A percentile compares a stretch with the other conserved stretches of the same genome.
Conservation (phyloP, 495 filamentous ascomycete species). For the Chaetomium cochliodes region DNA sequence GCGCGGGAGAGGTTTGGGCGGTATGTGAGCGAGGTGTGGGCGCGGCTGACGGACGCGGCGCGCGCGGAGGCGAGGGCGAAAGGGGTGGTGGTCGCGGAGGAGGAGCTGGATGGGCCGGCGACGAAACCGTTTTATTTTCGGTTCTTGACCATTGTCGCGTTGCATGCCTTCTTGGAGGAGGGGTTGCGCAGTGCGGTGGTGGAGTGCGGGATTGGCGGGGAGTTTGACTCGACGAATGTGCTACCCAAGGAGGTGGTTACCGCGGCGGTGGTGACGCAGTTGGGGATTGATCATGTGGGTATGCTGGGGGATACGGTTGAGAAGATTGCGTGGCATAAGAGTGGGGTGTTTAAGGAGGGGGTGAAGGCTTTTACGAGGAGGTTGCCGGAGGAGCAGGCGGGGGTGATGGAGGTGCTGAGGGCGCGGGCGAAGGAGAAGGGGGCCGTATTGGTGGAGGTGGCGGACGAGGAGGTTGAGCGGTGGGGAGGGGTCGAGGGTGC, state of each 20-base stretch:
- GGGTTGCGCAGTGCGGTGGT: conserved; percentile 45
- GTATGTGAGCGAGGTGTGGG: conserved; percentile 70
- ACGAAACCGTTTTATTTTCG: conserved; percentile 60
- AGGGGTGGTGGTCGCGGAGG: conserved; percentile 23
- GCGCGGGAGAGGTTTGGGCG: conserved; percentile 51
- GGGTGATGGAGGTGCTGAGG: conserved; percentile 42
- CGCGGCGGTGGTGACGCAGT: conserved; percentile 44
- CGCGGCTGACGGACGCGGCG: conserved; percentile 46
- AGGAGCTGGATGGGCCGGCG: conserved; percentile 31
- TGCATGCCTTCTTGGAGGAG: conserved; percentile 45
- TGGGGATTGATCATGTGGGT: conserved; percentile 52
- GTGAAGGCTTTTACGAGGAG: conserved; percentile 42
- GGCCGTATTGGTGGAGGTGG: conserved; percentile 34
- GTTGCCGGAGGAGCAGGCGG: conserved; percentile 22
- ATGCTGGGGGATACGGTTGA: conserved; percentile 50
- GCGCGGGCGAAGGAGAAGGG: conserved; percentile 42
- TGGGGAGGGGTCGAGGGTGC: conserved; percentile 39
- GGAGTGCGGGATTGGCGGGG: conserved; percentile 53
- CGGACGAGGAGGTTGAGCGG: conserved; percentile 36
- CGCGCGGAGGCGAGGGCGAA: conserved; percentile 22
- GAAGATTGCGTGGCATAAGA: conserved; percentile 56
- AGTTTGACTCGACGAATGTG: conserved; percentile 53
- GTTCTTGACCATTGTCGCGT: conserved; percentile 49
- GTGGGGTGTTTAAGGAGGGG: conserved; percentile 48
- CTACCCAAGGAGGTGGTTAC: conserved; percentile 37